phyloP scores from a whole-genome alignment of 2,329 filamentous ascomycete genomes.

The Aaosphaeria pasadenensis region DNA sequence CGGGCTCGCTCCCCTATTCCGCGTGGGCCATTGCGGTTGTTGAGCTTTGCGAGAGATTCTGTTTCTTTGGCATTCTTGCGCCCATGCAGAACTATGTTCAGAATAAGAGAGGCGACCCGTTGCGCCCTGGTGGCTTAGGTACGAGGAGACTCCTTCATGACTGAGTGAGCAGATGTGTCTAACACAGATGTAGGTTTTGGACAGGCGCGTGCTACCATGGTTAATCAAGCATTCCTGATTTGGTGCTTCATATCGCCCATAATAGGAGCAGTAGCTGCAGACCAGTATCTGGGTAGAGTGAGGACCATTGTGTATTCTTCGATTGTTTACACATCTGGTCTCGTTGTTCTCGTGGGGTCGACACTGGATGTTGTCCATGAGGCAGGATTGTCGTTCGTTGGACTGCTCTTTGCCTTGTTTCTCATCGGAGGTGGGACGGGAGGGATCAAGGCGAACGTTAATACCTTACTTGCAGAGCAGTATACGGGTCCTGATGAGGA shows the following conservation, averaged over 20 bases:
- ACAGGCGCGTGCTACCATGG: no score
- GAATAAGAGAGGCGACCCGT: no score
- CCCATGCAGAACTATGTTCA: no score
- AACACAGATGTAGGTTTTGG: no score
- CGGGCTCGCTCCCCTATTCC: no score
- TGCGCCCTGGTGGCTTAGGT: no score
- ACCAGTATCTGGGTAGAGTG: constrained; percentile 60
- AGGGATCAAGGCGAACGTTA: constrained; percentile 66
- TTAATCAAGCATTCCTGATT: constrained; percentile 55
- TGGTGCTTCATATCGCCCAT: constrained; percentile 49
- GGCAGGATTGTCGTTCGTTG: constrained; percentile 49
- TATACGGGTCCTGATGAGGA: constrained; percentile 20
- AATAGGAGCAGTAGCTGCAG: constrained; percentile 56
- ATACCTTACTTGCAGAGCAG: constrained; percentile 60
- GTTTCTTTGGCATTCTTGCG: no score
- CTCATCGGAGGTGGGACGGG: constrained; percentile 66
- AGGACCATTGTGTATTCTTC: constrained; percentile 58
- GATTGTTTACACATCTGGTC: constrained; percentile 56
- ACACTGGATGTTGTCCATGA: constrained; percentile 54
- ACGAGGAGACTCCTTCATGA: no score
- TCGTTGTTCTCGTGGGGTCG: constrained; percentile 55
- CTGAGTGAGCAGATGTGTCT: no score
- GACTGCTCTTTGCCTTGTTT: constrained; percentile 57
- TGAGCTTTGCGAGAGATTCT: no score
- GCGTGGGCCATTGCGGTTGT: no score